These are phyloP conservation scores for Pseudogymnoascus sp. DNA, from an alignment of 2,329 filamentous ascomycete species.

Conservation along the genomic window DNA sequence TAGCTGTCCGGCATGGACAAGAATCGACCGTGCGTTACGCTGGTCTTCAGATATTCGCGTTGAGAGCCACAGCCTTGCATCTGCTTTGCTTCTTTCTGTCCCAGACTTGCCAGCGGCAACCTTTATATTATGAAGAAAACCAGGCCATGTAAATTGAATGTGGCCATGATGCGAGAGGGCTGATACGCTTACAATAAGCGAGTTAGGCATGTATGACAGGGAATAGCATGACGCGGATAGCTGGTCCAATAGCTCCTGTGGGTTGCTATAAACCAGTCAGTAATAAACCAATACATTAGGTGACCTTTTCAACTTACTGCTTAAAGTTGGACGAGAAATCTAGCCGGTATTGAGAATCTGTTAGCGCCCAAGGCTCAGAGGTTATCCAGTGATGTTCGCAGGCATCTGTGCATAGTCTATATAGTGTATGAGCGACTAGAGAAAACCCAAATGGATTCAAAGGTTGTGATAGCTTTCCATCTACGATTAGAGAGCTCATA, in stretches of 20 bases:
- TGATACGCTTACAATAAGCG: slow-evolving; percentile 15
- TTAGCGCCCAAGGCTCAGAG: slow-evolving; percentile 8
- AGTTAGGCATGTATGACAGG: slow-evolving; percentile 14
- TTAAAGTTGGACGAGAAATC: slow-evolving; percentile 13
- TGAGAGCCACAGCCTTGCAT: slow-evolving; percentile 14
- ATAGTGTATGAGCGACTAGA: slow-evolving; percentile 14
- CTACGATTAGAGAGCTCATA: slow-evolving; percentile 13
- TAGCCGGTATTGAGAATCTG: slow-evolving; percentile 14
- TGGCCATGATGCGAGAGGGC: slow-evolving; percentile 16
- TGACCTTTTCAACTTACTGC: slow-evolving; percentile 8
- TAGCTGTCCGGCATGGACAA: slow-evolving; percentile 15
- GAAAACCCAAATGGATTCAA: slow-evolving; percentile 14
- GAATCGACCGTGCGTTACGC: slow-evolving; percentile 12
- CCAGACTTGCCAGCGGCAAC: slow-evolving; percentile 15
- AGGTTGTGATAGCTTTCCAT: slow-evolving; percentile 13
- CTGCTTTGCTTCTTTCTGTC: slow-evolving; percentile 13
- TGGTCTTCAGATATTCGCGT: slow-evolving; percentile 12
- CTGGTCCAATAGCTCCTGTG: slow-evolving; percentile 14
- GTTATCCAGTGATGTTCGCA: slow-evolving; percentile 13
- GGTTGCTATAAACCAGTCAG: slow-evolving; percentile 11
- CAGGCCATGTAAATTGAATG: slow-evolving; percentile 16
- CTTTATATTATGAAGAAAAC: slow-evolving; percentile 16
- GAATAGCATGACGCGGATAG: slow-evolving; percentile 13
- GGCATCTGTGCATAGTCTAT: slow-evolving; percentile 15
- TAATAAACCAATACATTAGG: background rate